These are phyloP conservation scores for Gamarada debralockiae DNA, from an alignment of 495 filamentous ascomycete genomes.

Conservation along the genomic window DNA sequence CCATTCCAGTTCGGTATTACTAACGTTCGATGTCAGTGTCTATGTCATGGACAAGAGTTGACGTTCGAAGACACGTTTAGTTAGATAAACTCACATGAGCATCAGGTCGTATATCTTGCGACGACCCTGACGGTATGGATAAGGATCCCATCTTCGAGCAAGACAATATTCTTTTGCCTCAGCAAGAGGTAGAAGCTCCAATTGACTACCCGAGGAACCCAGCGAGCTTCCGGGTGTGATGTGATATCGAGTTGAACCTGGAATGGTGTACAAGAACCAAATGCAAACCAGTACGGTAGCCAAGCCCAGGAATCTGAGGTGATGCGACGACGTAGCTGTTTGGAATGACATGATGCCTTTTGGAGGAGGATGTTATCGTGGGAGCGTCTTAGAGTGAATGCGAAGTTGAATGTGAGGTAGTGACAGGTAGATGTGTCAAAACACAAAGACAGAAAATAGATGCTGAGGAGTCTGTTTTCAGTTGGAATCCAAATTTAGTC, in stretches of 20 bases:
- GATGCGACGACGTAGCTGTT: background rate
- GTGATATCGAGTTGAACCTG: background rate
- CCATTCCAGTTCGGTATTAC: slow-evolving; percentile 37
- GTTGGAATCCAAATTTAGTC: too few relatives aligned
- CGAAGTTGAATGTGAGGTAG: too few relatives aligned
- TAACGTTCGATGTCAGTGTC: too few relatives aligned
- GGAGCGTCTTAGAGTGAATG: too few relatives aligned
- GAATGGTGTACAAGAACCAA: background rate
- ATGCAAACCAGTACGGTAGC: background rate
- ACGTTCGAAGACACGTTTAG: too few relatives aligned
- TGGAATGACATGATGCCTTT: background rate
- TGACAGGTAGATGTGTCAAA: too few relatives aligned
- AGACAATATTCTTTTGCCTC: slow-evolving; percentile 2
- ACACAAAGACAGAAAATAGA: too few relatives aligned
- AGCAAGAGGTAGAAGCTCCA: slow-evolving; percentile 1
- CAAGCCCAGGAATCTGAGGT: background rate
- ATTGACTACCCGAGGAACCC: background rate
- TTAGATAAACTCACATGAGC: slow-evolving; percentile 15
- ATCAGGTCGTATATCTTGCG: slow-evolving; percentile 37
- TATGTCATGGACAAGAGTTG: too few relatives aligned
- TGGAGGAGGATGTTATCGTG: too few relatives aligned
- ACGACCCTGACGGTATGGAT: background rate
- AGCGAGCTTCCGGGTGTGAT: background rate
- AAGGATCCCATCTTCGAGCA: slow-evolving; percentile 1
- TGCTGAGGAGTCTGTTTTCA: too few relatives aligned